Evolutionary conservation across 2,329 filamentous ascomycete genomes (phyloP).

Genomic region (Xenosphaeropsis pyriputrescens): DNA sequence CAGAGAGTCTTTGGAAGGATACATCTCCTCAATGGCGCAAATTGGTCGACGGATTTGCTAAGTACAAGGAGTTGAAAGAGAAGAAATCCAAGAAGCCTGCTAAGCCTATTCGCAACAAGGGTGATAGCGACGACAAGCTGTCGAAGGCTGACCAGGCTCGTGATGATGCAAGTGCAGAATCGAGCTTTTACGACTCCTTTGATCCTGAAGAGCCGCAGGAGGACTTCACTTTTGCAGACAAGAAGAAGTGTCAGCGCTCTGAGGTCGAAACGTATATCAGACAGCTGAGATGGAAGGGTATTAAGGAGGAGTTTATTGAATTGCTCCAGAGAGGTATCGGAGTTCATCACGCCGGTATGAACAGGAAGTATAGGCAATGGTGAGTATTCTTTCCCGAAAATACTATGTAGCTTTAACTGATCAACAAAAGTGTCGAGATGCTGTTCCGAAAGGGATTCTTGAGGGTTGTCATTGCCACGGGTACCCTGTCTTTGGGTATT

Average conservation of each 20-base stretch:
- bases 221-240: slow-evolving; percentile 52
- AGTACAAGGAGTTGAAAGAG: slow-evolving; percentile 32
- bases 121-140: slow-evolving; percentile 29
- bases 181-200: slow-evolving; percentile 46
- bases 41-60: slow-evolving; percentile 40
- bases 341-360: slow-evolving; percentile 70
- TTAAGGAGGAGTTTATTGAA: slow-evolving; percentile 37
- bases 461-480: slow-evolving; percentile 58
- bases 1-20: slow-evolving; percentile 41
- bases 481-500: slow-evolving; percentile 63
- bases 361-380: slow-evolving; percentile 58
- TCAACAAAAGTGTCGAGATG: slow-evolving; percentile 41
- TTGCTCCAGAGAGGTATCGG: slow-evolving; percentile 55
- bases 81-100: slow-evolving; percentile 28
- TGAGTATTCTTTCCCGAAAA: slow-evolving; percentile 17
- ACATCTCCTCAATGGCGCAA: slow-evolving; percentile 43
- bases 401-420: slow-evolving; percentile 1
- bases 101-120: slow-evolving; percentile 24
- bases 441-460: slow-evolving; percentile 61
- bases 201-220: slow-evolving; percentile 48
- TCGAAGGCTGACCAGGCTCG: slow-evolving; percentile 41
- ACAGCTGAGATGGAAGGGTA: slow-evolving; percentile 32
- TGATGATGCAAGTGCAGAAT: slow-evolving; percentile 38
- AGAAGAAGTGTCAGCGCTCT: slow-evolving; percentile 36
- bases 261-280: slow-evolving; percentile 42